These are phyloP conservation scores for Linnemannia exigua DNA, from an alignment of 192 early-diverging fungal genomes.

Conservation along the genomic window DNA sequence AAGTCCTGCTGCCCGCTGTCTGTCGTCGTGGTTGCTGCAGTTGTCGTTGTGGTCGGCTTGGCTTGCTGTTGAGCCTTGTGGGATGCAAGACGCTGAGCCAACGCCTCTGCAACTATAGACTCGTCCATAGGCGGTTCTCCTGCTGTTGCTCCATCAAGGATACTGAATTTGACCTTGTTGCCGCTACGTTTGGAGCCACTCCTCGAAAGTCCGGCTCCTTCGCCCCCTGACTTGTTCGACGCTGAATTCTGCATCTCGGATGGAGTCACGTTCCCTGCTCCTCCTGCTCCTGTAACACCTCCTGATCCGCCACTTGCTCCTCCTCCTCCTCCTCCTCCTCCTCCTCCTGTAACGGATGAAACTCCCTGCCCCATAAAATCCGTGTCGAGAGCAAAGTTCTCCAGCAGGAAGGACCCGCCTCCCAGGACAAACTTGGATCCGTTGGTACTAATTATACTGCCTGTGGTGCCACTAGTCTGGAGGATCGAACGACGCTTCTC, in stretches of 20 bases:
- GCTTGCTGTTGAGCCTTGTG: conserved; percentile 43
- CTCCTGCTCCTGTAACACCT: neutral
- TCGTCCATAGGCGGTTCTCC: conserved; percentile 26
- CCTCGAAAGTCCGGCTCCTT: neutral
- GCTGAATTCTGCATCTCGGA: conserved; percentile 7
- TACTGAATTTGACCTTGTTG: conserved; percentile 40
- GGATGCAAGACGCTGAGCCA: conserved; percentile 37
- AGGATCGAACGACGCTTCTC: conserved; percentile 24
- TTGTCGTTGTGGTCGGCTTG: neutral
- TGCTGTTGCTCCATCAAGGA: neutral
- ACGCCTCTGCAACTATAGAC: conserved; percentile 24
- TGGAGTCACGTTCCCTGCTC: neutral
- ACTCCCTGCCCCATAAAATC: conserved; percentile 15
- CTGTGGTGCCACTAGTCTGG: neutral
- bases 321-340: neutral
- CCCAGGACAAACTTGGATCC: conserved; percentile 11
- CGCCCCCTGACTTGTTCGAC: conserved; percentile 4
- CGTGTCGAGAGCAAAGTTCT: conserved; percentile 35
- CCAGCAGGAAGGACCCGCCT: conserved; percentile 12
- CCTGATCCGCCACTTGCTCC: neutral
- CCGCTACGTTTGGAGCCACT: conserved; percentile 18
- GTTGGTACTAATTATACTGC: neutral
- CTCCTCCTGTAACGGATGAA: neutral
- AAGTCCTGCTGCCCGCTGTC: conserved; percentile 7
- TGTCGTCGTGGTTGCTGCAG: neutral